Evolutionary conservation across 2,329 filamentous ascomycete genomes (phyloP).

Genomic region (Ophiostoma populinum): DNA sequence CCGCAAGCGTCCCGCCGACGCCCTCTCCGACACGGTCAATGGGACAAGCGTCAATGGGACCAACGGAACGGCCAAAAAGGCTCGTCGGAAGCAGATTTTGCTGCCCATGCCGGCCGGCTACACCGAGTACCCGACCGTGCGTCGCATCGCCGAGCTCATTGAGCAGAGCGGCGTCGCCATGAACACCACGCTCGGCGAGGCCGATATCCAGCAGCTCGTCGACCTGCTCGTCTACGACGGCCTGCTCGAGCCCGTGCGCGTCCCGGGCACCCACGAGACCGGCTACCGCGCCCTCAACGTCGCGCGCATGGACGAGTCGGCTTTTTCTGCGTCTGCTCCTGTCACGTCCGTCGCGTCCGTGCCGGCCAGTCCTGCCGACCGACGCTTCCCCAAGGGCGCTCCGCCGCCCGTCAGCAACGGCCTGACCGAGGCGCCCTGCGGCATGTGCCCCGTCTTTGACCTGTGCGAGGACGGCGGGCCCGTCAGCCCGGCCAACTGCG

Average conservation of each 20-base stretch:
- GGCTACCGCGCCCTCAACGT: slow-evolving; percentile 37
- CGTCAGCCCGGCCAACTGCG: slow-evolving; percentile 76
- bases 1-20: slow-evolving; percentile 34
- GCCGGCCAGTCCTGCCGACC: slow-evolving; percentile 10
- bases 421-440: slow-evolving; percentile 78
- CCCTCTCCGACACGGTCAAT: slow-evolving; percentile 23
- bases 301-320: slow-evolving; percentile 23
- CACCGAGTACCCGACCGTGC: slow-evolving; percentile 62
- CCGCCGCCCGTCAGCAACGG: slow-evolving; percentile 41
- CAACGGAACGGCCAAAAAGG: slow-evolving; percentile 7
- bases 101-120: slow-evolving; percentile 48
- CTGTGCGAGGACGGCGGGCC: slow-evolving; percentile 82
- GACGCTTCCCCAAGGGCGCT: slow-evolving; percentile 16
- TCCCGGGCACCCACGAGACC: slow-evolving; percentile 25
- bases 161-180: slow-evolving; percentile 52
- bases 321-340: slow-evolving; percentile 7
- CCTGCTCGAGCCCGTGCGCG: slow-evolving; percentile 46
- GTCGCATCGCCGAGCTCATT: slow-evolving; percentile 60
- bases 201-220: slow-evolving; percentile 69
- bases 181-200: slow-evolving; percentile 50
- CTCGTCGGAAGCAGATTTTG: slow-evolving; percentile 19
- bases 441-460: slow-evolving; percentile 81
- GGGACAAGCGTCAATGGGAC: slow-evolving; percentile 1
- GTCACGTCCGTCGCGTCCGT: slow-evolving; percentile 3
- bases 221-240: slow-evolving; percentile 83